Evolutionary conservation across 768 basidiomycete genomes (phyloP).

Genomic region (Xerocomellus intermedius): DNA sequence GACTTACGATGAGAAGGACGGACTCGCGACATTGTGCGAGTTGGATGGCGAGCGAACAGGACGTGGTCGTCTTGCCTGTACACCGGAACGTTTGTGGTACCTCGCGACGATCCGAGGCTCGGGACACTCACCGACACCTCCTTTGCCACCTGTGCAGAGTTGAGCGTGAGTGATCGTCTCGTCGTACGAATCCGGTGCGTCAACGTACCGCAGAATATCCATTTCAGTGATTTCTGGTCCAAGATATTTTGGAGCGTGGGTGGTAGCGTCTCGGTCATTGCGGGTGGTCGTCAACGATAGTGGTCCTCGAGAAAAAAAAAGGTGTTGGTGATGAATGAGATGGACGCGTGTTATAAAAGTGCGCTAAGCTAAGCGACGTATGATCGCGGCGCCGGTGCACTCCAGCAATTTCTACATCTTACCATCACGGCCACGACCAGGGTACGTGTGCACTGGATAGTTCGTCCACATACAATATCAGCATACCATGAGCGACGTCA

Average conservation of each 20-base stretch:
- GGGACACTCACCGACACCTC: conserved; percentile 81
- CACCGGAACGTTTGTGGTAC: not conserved
- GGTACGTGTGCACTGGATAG: not conserved
- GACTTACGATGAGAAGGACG: conserved; percentile 90
- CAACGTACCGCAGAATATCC: conserved; percentile 95
- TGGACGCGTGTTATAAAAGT: conserved; percentile 21
- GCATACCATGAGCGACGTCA: conserved; percentile 25
- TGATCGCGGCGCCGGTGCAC: not conserved
- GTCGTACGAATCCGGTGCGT: conserved; percentile 9
- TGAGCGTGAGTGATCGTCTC: conserved; percentile 12
- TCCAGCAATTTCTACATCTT: conserved; percentile 14
- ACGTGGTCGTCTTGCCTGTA: conserved; percentile 95
- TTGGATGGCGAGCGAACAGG: conserved; percentile 96
- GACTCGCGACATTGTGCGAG: conserved; percentile 87
- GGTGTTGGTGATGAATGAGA: conserved; percentile 6
- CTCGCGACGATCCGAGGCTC: not conserved
- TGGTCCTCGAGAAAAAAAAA: conserved; percentile 1
- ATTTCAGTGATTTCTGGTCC: conserved; percentile 90
- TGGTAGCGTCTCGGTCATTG: conserved; percentile 61
- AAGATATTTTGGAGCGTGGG: conserved; percentile 93
- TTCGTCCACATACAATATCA: not conserved
- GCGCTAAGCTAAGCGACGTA: conserved; percentile 10
- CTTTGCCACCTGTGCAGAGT: conserved; percentile 79
- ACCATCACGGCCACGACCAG: conserved; percentile 6
- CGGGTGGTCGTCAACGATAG: conserved; percentile 9